Base-by-base conservation (phyloP, 805 yeast species). In the Jamesozyma lodderae region DNA sequence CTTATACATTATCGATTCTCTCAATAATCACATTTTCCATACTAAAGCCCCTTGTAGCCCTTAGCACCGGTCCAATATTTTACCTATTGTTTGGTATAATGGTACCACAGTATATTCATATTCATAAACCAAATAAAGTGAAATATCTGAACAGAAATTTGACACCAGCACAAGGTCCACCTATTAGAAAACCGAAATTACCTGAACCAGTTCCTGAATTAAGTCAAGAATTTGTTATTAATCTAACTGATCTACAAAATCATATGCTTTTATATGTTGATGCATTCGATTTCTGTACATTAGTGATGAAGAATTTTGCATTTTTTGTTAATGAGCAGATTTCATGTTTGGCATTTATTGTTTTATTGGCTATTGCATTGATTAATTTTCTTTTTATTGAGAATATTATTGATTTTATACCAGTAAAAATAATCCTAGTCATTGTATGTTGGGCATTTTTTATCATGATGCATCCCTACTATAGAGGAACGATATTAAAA, bases 191-290 rank as follows among this genome's bases (percentile, higher is more conserved):
- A 10, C 67, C 73, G 19, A 69, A 63, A 24, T 51, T 70, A 3
- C 83, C 86, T 3, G 74, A 73, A 43, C 92, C 94, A 0, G 82
- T 79, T 6, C 81, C 88, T 4, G 86, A 85, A 56, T 67, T 82
- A 35, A 78, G 88, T 23, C 67, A 82, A 39, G 95, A 86, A 54
- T 86, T 85, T 53, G 59, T 80, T 16, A 54, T 85, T 40, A 86
- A 86, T 54, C 64, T 83, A 49, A 83, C 94, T 1, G 95, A 86
- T 62, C 64, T 85, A 41, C 95, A 86, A 53, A 86, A 86, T 54
- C 80, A 77, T 51, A 79, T 82, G 84, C 53, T 78, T 22, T 51
- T 77, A 11, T 84, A 79, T 55, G 77, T 81, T 8, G 56, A 63
- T 10, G 60, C 67, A 0, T 85, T 78, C 69, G 90, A 86, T 59